Percentiles rank a stretch among this genome's conserved stretches.
Evolutionary conservation across 768 basidiomycete genomes (phyloP).

Genomic region (Kondoa subrosea): DNA sequence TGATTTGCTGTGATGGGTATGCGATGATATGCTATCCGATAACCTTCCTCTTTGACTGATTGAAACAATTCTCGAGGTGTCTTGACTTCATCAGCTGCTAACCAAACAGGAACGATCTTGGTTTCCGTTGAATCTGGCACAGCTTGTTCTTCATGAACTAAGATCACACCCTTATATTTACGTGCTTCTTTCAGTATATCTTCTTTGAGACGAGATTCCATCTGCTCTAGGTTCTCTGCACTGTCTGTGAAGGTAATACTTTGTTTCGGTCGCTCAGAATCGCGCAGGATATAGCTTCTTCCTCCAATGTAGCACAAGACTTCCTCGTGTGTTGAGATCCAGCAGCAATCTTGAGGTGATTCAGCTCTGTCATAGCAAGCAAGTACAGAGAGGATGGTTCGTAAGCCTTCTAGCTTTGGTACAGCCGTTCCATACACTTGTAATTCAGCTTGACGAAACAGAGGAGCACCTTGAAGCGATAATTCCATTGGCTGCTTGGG

Average conservation of each 20-base stretch:
- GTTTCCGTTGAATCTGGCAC: constrained; percentile 37
- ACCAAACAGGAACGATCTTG: constrained; percentile 82
- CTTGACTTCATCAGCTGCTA: constrained; percentile 77
- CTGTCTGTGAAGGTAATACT: constrained; percentile 3
- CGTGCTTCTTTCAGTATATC: constrained; percentile 74
- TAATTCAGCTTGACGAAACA: constrained; percentile 69
- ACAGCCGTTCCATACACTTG: constrained; percentile 94
- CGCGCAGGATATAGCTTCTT: constrained; percentile 44
- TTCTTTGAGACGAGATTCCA: constrained; percentile 52
- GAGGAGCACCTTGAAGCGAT: constrained; percentile 83
- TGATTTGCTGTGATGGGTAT: constrained; percentile 90
- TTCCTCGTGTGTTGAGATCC: constrained; percentile 95
- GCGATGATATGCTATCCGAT: constrained; percentile 85
- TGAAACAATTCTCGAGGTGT: constrained; percentile 79
- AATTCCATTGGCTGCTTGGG: constrained; percentile 44
- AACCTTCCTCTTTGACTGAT: constrained; percentile 58
- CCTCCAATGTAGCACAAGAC: constrained; percentile 69
- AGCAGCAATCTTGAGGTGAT: constrained; percentile 40
- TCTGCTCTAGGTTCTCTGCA: not conserved
- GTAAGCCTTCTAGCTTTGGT: constrained; percentile 75
- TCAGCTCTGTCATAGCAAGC: constrained; percentile 27
- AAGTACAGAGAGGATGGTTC: constrained; percentile 73
- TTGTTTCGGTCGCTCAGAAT: not conserved
- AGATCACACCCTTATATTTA: constrained; percentile 72
- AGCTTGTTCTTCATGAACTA: constrained; percentile 76